phyloP scores from a whole-genome alignment of 2,329 filamentous ascomycete species.

The Bisporella sp. region DNA sequence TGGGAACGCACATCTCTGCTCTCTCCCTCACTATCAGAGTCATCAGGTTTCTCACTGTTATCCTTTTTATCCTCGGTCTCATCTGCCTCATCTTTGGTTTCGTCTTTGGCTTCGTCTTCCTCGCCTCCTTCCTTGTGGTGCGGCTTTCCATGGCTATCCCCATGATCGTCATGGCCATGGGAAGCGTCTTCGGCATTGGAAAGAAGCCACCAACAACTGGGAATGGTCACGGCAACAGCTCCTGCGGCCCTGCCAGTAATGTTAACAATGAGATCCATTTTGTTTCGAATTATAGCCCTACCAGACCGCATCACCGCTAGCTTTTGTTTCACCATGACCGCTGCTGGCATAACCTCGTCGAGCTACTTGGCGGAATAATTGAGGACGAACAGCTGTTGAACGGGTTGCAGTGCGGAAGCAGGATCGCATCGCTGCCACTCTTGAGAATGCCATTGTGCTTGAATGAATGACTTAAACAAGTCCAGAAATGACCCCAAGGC shows the following conservation, averaged over 20 bases:
- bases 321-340: slow-evolving; percentile 29
- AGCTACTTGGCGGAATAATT: slow-evolving; percentile 32
- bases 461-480: slow-evolving; percentile 20
- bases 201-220: slow-evolving; percentile 28
- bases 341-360: slow-evolving; percentile 39
- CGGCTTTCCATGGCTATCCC: slow-evolving; percentile 14
- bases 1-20: slow-evolving; percentile 10
- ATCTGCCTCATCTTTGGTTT: slow-evolving; percentile 15
- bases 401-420: slow-evolving; percentile 27
- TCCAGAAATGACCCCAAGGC: slow-evolving; percentile 15
- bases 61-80: slow-evolving; percentile 22
- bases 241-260: slow-evolving; percentile 37
- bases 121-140: slow-evolving; percentile 22
- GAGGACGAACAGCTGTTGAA: slow-evolving; percentile 28
- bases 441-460: slow-evolving; percentile 28
- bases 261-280: neutral
- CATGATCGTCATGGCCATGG: slow-evolving; percentile 20
- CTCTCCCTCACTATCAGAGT: slow-evolving; percentile 22
- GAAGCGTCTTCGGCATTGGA: slow-evolving; percentile 15
- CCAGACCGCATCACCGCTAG: slow-evolving; percentile 44
- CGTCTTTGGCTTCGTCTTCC: slow-evolving; percentile 21
- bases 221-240: slow-evolving; percentile 40
- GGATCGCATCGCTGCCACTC: slow-evolving; percentile 27
- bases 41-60: slow-evolving; percentile 22
- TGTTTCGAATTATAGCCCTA: slow-evolving; percentile 23